phyloP scores from a whole-genome alignment of 768 basidiomycete species.

The Boletales sp. region DNA sequence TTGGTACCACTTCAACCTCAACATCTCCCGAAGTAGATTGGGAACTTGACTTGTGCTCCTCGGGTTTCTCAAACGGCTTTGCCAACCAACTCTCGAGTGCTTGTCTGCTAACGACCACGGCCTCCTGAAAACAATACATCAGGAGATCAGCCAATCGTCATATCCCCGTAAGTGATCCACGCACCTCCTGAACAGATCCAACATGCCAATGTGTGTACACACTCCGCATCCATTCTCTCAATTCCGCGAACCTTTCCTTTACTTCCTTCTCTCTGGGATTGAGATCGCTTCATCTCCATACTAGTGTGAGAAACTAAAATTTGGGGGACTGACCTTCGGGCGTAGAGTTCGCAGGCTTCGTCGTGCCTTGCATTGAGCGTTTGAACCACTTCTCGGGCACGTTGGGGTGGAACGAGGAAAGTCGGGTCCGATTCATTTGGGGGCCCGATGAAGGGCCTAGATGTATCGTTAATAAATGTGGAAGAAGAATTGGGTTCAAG shows the following conservation, averaged over 20 bases:
- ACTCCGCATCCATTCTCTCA: conserved; percentile 50
- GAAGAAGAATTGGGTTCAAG: conserved; percentile 10
- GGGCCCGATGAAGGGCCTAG: conserved; percentile 12
- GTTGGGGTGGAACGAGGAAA: conserved; percentile 47
- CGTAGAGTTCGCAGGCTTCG: conserved; percentile 48
- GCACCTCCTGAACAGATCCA: conserved; percentile 45
- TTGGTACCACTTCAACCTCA: conserved; percentile 24
- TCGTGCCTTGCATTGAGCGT: conserved; percentile 54
- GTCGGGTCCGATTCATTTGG: conserved; percentile 9
- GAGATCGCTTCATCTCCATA: conserved; percentile 13
- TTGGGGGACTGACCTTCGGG: conserved; percentile 39
- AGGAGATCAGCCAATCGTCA: conserved; percentile 11
- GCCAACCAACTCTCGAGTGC: conserved; percentile 62
- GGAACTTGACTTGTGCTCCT: conserved; percentile 17
- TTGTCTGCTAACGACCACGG: conserved; percentile 55
- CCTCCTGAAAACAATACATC: conserved; percentile 38
- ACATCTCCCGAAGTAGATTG: conserved; percentile 14
- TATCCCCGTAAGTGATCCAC: conserved; percentile 9
- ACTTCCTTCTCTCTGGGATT: conserved; percentile 41
- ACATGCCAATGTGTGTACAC: conserved; percentile 66
- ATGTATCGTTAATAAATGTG: conserved; percentile 17
- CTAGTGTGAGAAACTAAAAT: conserved; percentile 10
- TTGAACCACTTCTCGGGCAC: conserved; percentile 52
- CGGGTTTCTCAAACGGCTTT: conserved; percentile 27
- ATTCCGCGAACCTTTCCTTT: conserved; percentile 43